A percentile compares a stretch with the other conserved stretches of the same genome.
These are phyloP conservation scores for Plasmodium relictum DNA, from an alignment of 169 alveolate genomes.

Conservation along the genomic window DNA sequence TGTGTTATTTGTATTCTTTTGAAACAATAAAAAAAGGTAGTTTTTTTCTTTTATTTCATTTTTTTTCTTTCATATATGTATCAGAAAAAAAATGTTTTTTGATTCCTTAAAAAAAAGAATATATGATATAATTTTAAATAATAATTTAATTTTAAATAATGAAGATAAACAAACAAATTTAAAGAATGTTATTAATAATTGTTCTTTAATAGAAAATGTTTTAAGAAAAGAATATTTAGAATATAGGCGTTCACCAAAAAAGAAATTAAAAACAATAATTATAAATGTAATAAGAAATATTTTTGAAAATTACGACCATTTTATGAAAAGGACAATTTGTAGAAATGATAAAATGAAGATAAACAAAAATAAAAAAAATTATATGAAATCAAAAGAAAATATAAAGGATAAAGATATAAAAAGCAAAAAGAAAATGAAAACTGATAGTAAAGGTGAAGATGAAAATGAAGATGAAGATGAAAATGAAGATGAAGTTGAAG, in stretches of 20 bases:
- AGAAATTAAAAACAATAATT: constrained; percentile 20
- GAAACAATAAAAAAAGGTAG: too few species aligned
- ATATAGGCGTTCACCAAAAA: constrained; percentile 39
- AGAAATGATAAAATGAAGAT: not conserved
- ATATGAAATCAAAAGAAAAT: not conserved
- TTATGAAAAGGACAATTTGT: not conserved
- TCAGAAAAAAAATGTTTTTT: constrained; percentile 1
- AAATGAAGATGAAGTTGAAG: not conserved
- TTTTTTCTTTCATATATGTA: not conserved
- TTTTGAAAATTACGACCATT: constrained; percentile 9
- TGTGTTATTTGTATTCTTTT: too few species aligned
- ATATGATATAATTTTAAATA: constrained; percentile 41
- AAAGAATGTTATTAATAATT: constrained; percentile 28
- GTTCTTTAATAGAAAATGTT: constrained; percentile 13
- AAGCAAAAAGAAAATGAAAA: not conserved
- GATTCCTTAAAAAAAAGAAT: constrained; percentile 10
- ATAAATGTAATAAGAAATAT: constrained; percentile 19
- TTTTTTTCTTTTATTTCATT: too few species aligned
- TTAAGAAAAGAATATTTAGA: constrained; percentile 18
- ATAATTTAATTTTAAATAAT: constrained; percentile 33
- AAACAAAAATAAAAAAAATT: not conserved
- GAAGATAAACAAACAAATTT: constrained; percentile 33
- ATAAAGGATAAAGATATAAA: not conserved
- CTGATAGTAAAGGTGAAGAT: not conserved
- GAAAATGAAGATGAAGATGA: too few species aligned